Evolutionary conservation across 495 filamentous ascomycete species (phyloP).

Genomic region (Delitschia confertaspora): DNA sequence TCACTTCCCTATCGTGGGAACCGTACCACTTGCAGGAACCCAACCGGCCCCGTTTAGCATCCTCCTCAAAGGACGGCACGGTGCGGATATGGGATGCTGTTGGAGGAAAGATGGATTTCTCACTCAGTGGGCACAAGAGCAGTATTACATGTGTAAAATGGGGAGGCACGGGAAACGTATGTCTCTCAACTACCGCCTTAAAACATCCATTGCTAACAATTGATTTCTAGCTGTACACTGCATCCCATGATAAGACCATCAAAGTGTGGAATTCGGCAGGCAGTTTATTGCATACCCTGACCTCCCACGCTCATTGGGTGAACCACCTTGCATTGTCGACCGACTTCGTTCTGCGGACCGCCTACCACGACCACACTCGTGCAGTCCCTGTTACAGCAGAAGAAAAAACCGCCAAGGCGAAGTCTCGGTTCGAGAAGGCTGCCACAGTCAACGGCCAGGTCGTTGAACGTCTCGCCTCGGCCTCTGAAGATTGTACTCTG

Average conservation of each 20-base stretch:
- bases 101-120: conserved; percentile 65
- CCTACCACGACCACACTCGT: conserved; percentile 76
- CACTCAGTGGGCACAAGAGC: conserved; percentile 78
- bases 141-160: conserved; percentile 87
- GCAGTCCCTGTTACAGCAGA: conserved; percentile 58
- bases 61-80: conserved; percentile 83
- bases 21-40: conserved; percentile 78
- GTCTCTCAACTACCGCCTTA: too few relatives aligned
- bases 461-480: conserved; percentile 79
- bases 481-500: conserved; percentile 93
- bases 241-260: conserved; percentile 87
- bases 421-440: conserved; percentile 78
- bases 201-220: too few relatives aligned
- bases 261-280: conserved; percentile 84
- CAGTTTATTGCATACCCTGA: conserved; percentile 67
- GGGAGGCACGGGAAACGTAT: conserved; percentile 89
- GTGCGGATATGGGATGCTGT: conserved; percentile 82
- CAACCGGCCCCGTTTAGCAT: conserved; percentile 71
- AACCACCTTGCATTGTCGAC: conserved; percentile 94
- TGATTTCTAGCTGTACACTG: conserved; percentile 74
- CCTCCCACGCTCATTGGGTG: conserved; percentile 84
- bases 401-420: conserved; percentile 65
- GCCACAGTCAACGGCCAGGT: conserved; percentile 70
- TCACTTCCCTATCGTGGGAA: conserved; percentile 83
- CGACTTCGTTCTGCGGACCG: conserved; percentile 81